Conservation (phyloP, 129 eudicot species). For the Flaveria trinervia region DNA sequence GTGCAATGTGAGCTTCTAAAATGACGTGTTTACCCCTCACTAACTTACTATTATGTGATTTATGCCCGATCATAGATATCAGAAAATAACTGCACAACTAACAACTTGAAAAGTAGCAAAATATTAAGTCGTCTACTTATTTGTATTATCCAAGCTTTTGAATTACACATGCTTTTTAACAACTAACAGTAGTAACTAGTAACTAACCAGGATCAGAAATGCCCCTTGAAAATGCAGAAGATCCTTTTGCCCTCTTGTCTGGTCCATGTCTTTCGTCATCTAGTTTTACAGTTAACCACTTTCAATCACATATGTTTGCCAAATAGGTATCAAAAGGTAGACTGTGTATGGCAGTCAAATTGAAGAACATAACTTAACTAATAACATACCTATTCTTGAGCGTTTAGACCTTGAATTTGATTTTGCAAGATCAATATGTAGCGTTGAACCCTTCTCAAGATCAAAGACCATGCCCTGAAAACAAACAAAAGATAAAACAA, state of each 20-base stretch:
- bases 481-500: slow-evolving; percentile 18
- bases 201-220: slow-evolving; percentile 68
- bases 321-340: neutral
- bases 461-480: slow-evolving; percentile 86
- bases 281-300: slow-evolving; percentile 33
- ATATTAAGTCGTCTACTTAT: slow-evolving; percentile 17
- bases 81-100: slow-evolving; percentile 34
- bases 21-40: slow-evolving; percentile 68
- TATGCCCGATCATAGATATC: slow-evolving; percentile 18
- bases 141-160: neutral
- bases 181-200: slow-evolving; percentile 35
- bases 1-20: slow-evolving; percentile 89
- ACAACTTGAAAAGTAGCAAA: slow-evolving; percentile 21
- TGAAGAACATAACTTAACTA: neutral
- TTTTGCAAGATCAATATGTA: slow-evolving; percentile 87
- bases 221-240: slow-evolving; percentile 52
- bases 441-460: slow-evolving; percentile 85
- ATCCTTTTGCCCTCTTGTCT: slow-evolving; percentile 76
- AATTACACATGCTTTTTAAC: slow-evolving; percentile 5
- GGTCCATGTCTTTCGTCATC: slow-evolving; percentile 73
- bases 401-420: slow-evolving; percentile 96
- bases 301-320: neutral
- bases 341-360: neutral
- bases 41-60: slow-evolving; percentile 35
- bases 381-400: slow-evolving; percentile 62